Percentiles rank a stretch among this genome's conserved stretches.
Conservation (phyloP, 192 early-diverging fungal genomes). For the Entomortierella beljakovae region DNA sequence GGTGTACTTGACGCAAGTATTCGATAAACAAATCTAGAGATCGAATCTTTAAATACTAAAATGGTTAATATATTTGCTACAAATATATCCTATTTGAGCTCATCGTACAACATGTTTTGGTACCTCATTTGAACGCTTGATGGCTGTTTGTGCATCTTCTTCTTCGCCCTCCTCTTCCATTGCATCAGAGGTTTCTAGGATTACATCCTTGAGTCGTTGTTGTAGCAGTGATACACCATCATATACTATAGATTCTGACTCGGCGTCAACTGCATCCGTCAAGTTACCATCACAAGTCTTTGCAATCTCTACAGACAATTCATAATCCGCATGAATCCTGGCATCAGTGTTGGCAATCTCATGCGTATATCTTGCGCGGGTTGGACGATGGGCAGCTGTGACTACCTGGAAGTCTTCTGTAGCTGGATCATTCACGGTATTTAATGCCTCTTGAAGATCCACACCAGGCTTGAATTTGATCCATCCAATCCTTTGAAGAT, state of each 20-base stretch:
- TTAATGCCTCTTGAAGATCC: constrained; percentile 80
- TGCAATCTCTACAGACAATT: constrained; percentile 67
- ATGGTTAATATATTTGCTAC: background rate
- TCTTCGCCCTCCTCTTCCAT: constrained; percentile 36
- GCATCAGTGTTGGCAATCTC: constrained; percentile 75
- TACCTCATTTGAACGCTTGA: constrained; percentile 26
- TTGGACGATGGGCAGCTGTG: constrained; percentile 42
- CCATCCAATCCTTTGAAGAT: constrained; percentile 94
- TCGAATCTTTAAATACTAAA: constrained; percentile 9
- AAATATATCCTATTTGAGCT: background rate
- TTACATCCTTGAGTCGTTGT: constrained; percentile 34
- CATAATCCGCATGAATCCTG: constrained; percentile 81
- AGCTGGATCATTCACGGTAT: constrained; percentile 41
- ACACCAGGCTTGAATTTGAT: constrained; percentile 87
- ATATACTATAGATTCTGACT: constrained; percentile 20
- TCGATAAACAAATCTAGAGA: constrained; percentile 84
- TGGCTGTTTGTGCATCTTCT: constrained; percentile 12
- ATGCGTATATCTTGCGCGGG: constrained; percentile 71
- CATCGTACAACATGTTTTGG: background rate
- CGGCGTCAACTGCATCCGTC: constrained; percentile 25
- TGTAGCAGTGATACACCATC: constrained; percentile 18
- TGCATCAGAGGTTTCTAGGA: constrained; percentile 16
- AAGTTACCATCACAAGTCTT: constrained; percentile 68
- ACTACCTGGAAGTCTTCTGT: constrained; percentile 44
- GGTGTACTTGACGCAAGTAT: constrained; percentile 91